phyloP scores from a whole-genome alignment of 257 asterid genomes.

The Paraleonurus japonicus region DNA sequence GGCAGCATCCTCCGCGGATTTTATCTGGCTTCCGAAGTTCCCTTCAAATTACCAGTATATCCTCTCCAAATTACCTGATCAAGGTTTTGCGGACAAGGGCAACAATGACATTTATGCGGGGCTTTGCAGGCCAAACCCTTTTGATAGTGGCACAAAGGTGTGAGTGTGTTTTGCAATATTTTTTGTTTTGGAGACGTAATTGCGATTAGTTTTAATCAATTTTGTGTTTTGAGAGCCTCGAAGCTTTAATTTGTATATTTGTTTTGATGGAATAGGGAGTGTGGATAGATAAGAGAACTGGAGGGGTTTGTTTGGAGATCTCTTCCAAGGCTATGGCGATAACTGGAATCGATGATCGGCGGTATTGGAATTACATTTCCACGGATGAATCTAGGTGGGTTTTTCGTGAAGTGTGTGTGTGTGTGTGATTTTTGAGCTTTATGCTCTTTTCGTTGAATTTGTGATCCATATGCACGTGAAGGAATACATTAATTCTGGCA shows the following conservation, averaged over 20 bases:
- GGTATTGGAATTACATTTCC: conserved; percentile 79
- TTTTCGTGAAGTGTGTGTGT: neutral
- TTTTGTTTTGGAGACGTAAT: neutral
- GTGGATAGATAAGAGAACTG: conserved; percentile 81
- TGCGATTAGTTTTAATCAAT: neutral
- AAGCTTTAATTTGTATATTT: neutral
- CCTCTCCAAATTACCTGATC: conserved; percentile 42
- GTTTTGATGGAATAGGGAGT: conserved; percentile 46
- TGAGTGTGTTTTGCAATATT: conserved; percentile 14
- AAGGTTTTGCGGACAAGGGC: conserved; percentile 22
- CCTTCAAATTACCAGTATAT: conserved; percentile 59
- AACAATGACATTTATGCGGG: conserved; percentile 60
- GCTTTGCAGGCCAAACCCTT: conserved; percentile 47
- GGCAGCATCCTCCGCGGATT: conserved; percentile 83
- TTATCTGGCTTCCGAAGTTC: conserved; percentile 71
- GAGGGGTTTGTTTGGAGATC: conserved; percentile 72
- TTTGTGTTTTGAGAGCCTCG: neutral
- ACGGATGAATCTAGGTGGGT: conserved; percentile 81
- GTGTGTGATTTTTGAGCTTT: neutral
- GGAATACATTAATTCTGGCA: neutral
- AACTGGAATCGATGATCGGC: conserved; percentile 85
- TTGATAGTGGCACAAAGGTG: conserved; percentile 78
- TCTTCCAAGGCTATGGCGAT: conserved; percentile 75
- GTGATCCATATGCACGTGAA: neutral
- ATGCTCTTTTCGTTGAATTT: neutral